phyloP scores from a whole-genome alignment of 306 rosid genomes.

The Vicia villosa region DNA sequence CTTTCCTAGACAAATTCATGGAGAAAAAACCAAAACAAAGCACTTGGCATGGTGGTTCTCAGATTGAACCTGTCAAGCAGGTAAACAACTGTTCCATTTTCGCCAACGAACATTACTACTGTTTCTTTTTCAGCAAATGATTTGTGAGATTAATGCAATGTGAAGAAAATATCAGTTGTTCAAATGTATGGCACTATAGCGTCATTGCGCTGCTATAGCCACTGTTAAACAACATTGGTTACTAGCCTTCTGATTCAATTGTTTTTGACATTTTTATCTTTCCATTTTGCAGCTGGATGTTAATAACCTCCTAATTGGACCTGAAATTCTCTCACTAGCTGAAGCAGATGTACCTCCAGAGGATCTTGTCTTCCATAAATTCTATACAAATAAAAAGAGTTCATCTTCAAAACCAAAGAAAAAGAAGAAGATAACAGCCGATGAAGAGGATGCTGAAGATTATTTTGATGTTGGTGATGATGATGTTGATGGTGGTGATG shows the following conservation, averaged over 20 bases:
- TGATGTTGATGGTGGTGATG: constrained; percentile 62
- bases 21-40: constrained; percentile 88
- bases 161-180: neutral
- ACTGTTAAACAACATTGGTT: neutral
- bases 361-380: constrained; percentile 94
- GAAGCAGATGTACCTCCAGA: constrained; percentile 93
- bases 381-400: constrained; percentile 75
- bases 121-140: constrained; percentile 10
- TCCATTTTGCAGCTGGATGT: constrained; percentile 68
- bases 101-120: neutral
- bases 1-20: constrained; percentile 96
- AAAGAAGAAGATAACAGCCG: constrained; percentile 68
- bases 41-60: constrained; percentile 95
- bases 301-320: constrained; percentile 68
- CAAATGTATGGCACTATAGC: neutral
- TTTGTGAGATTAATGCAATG: constrained; percentile 9
- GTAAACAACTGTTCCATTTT: constrained; percentile 37
- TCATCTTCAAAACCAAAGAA: constrained; percentile 70
- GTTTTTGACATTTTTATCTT: constrained; percentile 40
- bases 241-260: constrained; percentile 7
- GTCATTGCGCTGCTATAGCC: neutral
- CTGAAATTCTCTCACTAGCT: constrained; percentile 75
- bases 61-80: constrained; percentile 94
- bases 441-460: constrained; percentile 71
- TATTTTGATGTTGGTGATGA: constrained; percentile 58